These are phyloP conservation scores for Kodamaea kakaduensis DNA, from an alignment of 805 yeast genomes.

Conservation along the genomic window DNA sequence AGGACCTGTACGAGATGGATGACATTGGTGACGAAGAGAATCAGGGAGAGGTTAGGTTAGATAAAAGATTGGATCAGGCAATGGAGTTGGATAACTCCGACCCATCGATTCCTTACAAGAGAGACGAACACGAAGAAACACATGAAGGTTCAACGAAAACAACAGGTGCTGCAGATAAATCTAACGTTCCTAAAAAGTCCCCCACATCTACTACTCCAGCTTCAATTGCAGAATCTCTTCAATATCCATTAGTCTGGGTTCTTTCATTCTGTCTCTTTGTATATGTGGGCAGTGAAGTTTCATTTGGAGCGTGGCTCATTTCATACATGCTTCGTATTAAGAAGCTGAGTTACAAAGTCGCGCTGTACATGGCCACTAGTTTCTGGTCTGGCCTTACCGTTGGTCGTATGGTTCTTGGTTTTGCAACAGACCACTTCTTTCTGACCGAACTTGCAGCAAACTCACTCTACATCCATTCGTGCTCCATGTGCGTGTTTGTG, in stretches of 20 bases:
- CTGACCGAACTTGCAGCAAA: constrained; percentile 46
- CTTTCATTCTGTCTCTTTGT: constrained; percentile 42
- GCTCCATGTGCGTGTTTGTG: constrained; percentile 25
- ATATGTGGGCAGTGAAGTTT: constrained; percentile 51
- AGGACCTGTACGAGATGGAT: constrained; percentile 7
- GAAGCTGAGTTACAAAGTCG: constrained; percentile 27
- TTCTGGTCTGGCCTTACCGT: constrained; percentile 51
- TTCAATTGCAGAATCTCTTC: constrained; percentile 30
- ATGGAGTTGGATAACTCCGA: too few relatives aligned
- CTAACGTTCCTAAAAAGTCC: too few relatives aligned
- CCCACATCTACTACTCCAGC: constrained; percentile 13
- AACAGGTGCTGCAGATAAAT: too few relatives aligned
- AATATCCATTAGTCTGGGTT: constrained; percentile 35
- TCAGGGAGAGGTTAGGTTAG: too few relatives aligned
- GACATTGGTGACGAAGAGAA: constrained; percentile 1
- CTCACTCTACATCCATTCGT: constrained; percentile 31
- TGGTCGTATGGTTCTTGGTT: constrained; percentile 49
- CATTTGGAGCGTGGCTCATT: constrained; percentile 52
- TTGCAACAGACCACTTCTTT: constrained; percentile 49
- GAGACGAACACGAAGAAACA: too few relatives aligned
- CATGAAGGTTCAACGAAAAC: too few relatives aligned
- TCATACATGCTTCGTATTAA: constrained; percentile 44
- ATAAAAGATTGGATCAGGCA: too few relatives aligned
- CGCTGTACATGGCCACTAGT: constrained; percentile 47
- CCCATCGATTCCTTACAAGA: too few relatives aligned